A percentile compares a stretch with the other conserved stretches of the same genome.
phyloP scores from a whole-genome alignment of 148 eudicot genomes.

The Chenopodium quinoa region DNA sequence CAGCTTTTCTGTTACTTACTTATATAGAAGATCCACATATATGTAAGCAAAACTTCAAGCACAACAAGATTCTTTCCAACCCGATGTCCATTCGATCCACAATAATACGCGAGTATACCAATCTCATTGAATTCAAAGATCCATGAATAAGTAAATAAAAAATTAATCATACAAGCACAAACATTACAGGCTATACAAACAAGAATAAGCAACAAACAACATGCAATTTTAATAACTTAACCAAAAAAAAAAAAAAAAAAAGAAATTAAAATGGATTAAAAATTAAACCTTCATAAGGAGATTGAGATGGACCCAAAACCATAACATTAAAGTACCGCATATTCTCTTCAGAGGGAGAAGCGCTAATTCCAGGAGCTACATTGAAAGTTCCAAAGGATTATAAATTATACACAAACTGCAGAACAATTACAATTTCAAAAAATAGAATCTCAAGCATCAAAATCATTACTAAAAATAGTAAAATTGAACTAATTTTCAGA shows the following conservation, averaged over 20 bases:
- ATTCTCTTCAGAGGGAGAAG: constrained; percentile 93
- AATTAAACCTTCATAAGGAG: constrained; percentile 85
- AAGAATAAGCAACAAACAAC: neutral
- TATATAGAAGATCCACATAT: neutral
- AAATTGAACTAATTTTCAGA: neutral
- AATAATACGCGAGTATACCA: no score
- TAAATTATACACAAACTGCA: neutral
- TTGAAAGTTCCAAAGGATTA: constrained; percentile 3
- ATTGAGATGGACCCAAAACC: constrained; percentile 93
- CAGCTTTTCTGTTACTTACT: neutral
- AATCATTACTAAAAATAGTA: neutral
- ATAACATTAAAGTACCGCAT: constrained; percentile 94
- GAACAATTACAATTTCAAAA: neutral
- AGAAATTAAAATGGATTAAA: neutral
- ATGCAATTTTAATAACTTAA: neutral
- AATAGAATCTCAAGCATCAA: neutral
- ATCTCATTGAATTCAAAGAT: neutral
- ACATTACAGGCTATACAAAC: neutral
- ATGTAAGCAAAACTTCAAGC: neutral
- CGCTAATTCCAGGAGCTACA: constrained; percentile 97
- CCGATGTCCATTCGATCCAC: neutral
- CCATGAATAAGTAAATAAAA: neutral
- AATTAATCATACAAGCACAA: neutral
- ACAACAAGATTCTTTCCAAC: neutral
- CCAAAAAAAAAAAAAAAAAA: neutral